Conservation (phyloP, 176 grass and related monocot genomes). For the Lolium perenne region DNA sequence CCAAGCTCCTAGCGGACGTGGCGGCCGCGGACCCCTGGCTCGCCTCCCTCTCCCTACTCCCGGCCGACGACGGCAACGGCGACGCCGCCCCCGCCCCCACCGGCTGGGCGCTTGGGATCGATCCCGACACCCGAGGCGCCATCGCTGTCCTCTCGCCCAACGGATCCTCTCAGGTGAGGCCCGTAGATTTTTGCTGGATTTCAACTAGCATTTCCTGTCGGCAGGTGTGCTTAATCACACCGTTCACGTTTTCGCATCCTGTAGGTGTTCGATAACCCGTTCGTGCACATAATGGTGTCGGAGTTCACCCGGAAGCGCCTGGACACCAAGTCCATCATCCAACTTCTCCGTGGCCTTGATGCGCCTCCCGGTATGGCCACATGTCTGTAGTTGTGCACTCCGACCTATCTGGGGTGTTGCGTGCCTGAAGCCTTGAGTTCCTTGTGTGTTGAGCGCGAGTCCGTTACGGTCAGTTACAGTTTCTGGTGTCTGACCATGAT, state of each 20-base stretch:
- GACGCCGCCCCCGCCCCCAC: background rate
- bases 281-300: constrained; percentile 75
- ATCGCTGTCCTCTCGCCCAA: constrained; percentile 75
- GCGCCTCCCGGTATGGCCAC: constrained; percentile 79
- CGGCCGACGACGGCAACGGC: constrained; percentile 16
- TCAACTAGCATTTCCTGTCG: background rate
- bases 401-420: background rate
- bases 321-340: constrained; percentile 87
- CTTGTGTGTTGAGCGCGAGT: background rate
- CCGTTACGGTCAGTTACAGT: background rate
- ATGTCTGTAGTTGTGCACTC: constrained; percentile 20
- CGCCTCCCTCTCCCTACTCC: constrained; percentile 71
- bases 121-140: constrained; percentile 77
- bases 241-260: constrained; percentile 12
- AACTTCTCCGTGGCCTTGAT: constrained; percentile 72
- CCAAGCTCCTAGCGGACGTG: constrained; percentile 56
- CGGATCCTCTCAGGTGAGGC: constrained; percentile 51
- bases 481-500: constrained; percentile 14
- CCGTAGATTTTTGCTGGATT: constrained; percentile 16
- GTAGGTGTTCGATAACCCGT: constrained; percentile 87
- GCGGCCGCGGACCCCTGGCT: constrained; percentile 70
- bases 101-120: constrained; percentile 81
- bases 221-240: background rate
- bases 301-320: constrained; percentile 74
- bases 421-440: background rate